Evolutionary conservation across 257 asterid species (phyloP).

Genomic region (Scutellaria galericulata): DNA sequence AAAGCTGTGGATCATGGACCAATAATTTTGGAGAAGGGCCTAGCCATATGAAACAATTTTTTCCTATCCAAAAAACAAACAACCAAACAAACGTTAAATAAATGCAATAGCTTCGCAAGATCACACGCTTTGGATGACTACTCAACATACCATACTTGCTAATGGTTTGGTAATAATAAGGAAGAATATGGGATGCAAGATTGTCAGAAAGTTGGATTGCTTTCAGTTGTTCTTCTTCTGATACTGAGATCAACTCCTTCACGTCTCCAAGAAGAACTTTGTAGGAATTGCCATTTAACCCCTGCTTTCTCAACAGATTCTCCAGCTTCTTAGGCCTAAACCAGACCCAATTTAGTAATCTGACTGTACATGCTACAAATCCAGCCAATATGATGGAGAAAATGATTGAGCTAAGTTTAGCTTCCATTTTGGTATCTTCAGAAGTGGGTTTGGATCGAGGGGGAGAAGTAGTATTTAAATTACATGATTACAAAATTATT

Average conservation of each 20-base stretch:
- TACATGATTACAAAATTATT: neutral
- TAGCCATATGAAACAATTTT: conserved; percentile 45
- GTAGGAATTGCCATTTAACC: conserved; percentile 51
- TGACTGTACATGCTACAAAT: conserved; percentile 19
- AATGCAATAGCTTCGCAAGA: no score
- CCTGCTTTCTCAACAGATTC: conserved; percentile 46
- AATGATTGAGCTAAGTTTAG: conserved; percentile 24
- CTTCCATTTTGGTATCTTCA: conserved; percentile 20
- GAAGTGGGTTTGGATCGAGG: neutral
- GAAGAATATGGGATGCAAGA: conserved; percentile 41
- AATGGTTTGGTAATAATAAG: conserved; percentile 36
- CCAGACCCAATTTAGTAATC: conserved; percentile 49
- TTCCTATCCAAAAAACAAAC: conserved; percentile 30
- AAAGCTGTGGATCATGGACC: conserved; percentile 41
- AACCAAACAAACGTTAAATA: neutral
- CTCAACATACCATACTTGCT: conserved; percentile 38
- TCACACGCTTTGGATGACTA: no score
- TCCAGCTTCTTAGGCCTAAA: conserved; percentile 49
- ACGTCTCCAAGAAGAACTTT: conserved; percentile 47
- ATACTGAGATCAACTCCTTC: conserved; percentile 33
- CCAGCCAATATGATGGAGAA: conserved; percentile 21
- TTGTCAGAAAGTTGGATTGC: conserved; percentile 45
- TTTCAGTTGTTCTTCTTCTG: conserved; percentile 35
- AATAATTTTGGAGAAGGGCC: conserved; percentile 46
- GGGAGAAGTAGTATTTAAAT: neutral